Evolutionary conservation across 2,329 filamentous ascomycete species (phyloP).

Genomic region (Bipolaris cookei): DNA sequence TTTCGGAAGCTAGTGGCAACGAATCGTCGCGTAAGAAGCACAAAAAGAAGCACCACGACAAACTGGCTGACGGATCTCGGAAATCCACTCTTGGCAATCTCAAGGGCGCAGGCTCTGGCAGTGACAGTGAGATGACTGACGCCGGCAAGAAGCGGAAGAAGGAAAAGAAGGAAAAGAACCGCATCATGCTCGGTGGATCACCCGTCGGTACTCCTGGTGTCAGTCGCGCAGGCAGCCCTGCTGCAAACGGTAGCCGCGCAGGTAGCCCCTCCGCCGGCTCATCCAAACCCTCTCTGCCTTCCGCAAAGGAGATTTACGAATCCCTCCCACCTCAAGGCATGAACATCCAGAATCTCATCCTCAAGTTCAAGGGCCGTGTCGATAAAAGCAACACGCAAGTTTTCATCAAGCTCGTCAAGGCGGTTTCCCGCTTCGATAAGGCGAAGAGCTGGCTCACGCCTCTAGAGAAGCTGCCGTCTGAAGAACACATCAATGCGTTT

Average conservation of each 20-base stretch:
- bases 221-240: slow-evolving; percentile 60
- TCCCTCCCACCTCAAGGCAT: slow-evolving; percentile 55
- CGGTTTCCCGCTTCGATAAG: slow-evolving; percentile 43
- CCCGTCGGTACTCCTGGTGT: slow-evolving; percentile 66
- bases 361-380: slow-evolving; percentile 51
- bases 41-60: slow-evolving; percentile 48
- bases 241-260: slow-evolving; percentile 41
- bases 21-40: slow-evolving; percentile 76
- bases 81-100: slow-evolving; percentile 33
- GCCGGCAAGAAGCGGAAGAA: slow-evolving; percentile 68
- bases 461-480: slow-evolving; percentile 39
- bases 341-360: slow-evolving; percentile 50
- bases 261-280: slow-evolving; percentile 34
- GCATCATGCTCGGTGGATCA: slow-evolving; percentile 60
- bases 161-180: slow-evolving; percentile 63
- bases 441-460: slow-evolving; percentile 39
- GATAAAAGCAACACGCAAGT: slow-evolving; percentile 43
- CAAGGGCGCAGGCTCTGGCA: slow-evolving; percentile 64
- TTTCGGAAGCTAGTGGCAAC: slow-evolving; percentile 90
- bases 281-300: slow-evolving; percentile 44
- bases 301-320: slow-evolving; percentile 53
- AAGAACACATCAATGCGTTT: slow-evolving; percentile 34
- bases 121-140: slow-evolving; percentile 74
- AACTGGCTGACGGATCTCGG: slow-evolving; percentile 34
- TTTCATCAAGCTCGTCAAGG: slow-evolving; percentile 56